These are phyloP conservation scores for Pyrenula aspistea DNA, from an alignment of 495 filamentous ascomycete genomes.

Conservation along the genomic window DNA sequence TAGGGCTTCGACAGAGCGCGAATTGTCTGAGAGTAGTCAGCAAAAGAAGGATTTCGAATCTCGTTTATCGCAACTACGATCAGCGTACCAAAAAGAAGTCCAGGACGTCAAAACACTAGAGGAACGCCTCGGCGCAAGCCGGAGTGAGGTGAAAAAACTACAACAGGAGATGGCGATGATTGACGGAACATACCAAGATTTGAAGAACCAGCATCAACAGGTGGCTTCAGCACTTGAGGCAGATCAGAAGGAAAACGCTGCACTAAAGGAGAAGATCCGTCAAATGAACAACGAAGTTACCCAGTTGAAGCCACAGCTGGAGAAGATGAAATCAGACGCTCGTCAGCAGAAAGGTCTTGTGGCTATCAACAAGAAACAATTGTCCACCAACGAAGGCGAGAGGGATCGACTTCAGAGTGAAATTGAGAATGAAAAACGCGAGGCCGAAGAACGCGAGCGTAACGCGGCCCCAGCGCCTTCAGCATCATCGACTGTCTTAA, in stretches of 20 bases:
- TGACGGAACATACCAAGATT: constrained; percentile 70
- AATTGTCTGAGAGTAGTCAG: constrained; percentile 60
- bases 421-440: constrained; percentile 28
- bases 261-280: constrained; percentile 77
- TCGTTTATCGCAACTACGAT: constrained; percentile 68
- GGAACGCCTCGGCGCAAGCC: constrained; percentile 62
- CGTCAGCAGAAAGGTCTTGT: constrained; percentile 91
- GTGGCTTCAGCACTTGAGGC: constrained; percentile 60
- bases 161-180: constrained; percentile 70
- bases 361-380: constrained; percentile 95
- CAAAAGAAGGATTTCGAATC: constrained; percentile 90
- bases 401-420: constrained; percentile 73
- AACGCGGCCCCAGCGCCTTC: constrained; percentile 30
- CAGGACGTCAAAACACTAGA: constrained; percentile 75
- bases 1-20: constrained; percentile 61
- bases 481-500: constrained; percentile 30
- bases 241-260: constrained; percentile 80
- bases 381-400: constrained; percentile 77
- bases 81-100: constrained; percentile 87
- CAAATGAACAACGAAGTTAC: constrained; percentile 67
- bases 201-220: constrained; percentile 75
- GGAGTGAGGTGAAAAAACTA: constrained; percentile 70
- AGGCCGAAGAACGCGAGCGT: constrained; percentile 24
- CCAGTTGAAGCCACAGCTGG: constrained; percentile 74
- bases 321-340: constrained; percentile 79